Percentiles rank a stretch among this genome's conserved stretches.
These are phyloP conservation scores for Mikania micrantha DNA, from an alignment of 129 eudicot genomes.

Conservation along the genomic window DNA sequence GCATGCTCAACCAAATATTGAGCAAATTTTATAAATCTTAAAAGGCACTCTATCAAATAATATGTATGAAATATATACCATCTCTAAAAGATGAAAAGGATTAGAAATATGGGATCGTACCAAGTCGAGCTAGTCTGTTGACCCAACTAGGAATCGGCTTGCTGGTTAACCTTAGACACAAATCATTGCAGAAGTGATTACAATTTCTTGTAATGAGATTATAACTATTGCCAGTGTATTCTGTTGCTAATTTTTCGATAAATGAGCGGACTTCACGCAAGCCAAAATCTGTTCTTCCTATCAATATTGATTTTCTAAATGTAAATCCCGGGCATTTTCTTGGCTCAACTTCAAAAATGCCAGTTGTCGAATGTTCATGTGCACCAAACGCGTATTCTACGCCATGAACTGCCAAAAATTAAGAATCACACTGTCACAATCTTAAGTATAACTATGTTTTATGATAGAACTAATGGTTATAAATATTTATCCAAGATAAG, in stretches of 20 bases:
- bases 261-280: conserved; percentile 60
- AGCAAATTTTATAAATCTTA: conserved; percentile 10
- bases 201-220: conserved; percentile 82
- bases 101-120: conserved; percentile 36
- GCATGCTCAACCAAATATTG: conserved; percentile 8
- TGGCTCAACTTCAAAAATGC: conserved; percentile 93
- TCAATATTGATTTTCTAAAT: conserved; percentile 74
- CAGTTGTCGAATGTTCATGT: conserved; percentile 76
- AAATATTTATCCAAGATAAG: neutral
- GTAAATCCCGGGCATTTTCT: conserved; percentile 85
- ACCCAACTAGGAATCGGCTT: conserved; percentile 92
- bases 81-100: conserved; percentile 3
- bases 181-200: conserved; percentile 90
- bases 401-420: conserved; percentile 56
- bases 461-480: neutral
- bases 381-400: conserved; percentile 96
- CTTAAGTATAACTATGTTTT: neutral
- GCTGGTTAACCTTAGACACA: conserved; percentile 52
- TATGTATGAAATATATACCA: neutral
- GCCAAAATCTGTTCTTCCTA: conserved; percentile 82
- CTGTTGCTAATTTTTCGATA: conserved; percentile 64
- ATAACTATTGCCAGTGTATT: conserved; percentile 68
- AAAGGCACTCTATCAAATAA: neutral
- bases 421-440: conserved; percentile 19
- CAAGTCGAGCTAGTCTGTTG: conserved; percentile 83